Conservation (phyloP, 2,329 filamentous ascomycete genomes). For the Meredithiella fracta region DNA sequence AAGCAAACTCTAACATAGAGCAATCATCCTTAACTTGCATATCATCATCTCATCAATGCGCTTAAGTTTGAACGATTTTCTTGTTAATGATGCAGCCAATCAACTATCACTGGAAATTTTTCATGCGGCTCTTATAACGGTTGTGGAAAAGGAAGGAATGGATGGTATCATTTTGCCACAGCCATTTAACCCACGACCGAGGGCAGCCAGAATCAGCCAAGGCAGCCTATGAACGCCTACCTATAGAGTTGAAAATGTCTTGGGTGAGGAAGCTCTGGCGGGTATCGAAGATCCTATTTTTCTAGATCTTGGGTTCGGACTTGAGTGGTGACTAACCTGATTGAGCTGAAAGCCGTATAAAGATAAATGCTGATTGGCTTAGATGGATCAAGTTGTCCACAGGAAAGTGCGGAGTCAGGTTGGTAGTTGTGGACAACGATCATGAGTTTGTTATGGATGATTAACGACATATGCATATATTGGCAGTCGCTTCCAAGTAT, state of each 20-base stretch:
- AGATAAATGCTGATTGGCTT: not conserved
- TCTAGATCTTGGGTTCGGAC: not conserved
- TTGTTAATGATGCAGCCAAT: not conserved
- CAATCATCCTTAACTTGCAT: not conserved
- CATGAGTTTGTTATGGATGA: not conserved
- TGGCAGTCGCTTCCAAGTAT: too few species aligned
- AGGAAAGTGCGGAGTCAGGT: not conserved
- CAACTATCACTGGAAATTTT: not conserved
- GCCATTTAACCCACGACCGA: not conserved
- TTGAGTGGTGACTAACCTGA: not conserved
- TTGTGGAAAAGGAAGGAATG: conserved; percentile 1
- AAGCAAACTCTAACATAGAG: not conserved
- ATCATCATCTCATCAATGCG: not conserved
- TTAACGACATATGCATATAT: too few species aligned
- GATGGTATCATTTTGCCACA: conserved; percentile 1
- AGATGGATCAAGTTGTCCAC: not conserved
- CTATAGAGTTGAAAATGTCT: not conserved
- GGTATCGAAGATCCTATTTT: too few species aligned
- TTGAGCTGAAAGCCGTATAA: not conserved
- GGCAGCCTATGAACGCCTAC: not conserved
- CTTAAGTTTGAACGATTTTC: not conserved
- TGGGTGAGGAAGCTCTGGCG: too few species aligned
- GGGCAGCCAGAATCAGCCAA: not conserved
- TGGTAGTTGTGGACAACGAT: not conserved
- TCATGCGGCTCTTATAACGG: not conserved